Base-by-base conservation (phyloP, 208 protist genomes). In the Angomonas deanei region DNA sequence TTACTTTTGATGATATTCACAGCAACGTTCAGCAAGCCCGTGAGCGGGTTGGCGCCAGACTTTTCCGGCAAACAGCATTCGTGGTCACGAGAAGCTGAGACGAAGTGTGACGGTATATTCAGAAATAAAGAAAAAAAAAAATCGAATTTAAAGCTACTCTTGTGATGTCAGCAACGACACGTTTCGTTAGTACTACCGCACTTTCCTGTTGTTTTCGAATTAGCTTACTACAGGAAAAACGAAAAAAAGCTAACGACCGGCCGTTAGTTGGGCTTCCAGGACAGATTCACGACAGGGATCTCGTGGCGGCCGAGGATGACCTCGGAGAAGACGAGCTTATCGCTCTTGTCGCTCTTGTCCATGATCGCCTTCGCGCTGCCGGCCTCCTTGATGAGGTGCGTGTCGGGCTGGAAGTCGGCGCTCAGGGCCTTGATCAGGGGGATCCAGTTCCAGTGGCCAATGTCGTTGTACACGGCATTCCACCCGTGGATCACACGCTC, bases 401-500 rank as follows among this genome's bases (percentile, higher is more conserved):
- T 8, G 11, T n/a, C 36, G 11, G 36, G 36, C 11, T 15, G 36
- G 36, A 8, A 15, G 36, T 15, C 11, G 36, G 11, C 36, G 36
- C 11, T 15, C 11, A 42, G 15, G 36, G 36, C 36, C 36, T 42
- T 42, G 36, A 42, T 67, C 36, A 84, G 26, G 15, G 28, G 63
- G 31, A 55, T 66, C 78, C 78, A 84, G 61, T 80, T 48, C 73
- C 73, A 84, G 27, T 46, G 3, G 0, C 69, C 65, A 48, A 84
- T 70, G 48, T 84, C 78, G 64, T 84, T 84, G 78, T 84, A 84
- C 23, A 19, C 2, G 27, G 69, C 69, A 30, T 75, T 46, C 48
- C 65, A 66, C 0, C 73, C 74, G 57, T 66, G 78, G 56, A 84
- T 84, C 53, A 32, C 69, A 48, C 78, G 78, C 64, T 84, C 78